Percentiles rank a stretch among this genome's conserved stretches.
Evolutionary conservation across 2,329 filamentous ascomycete species (phyloP).

Genomic region (Fusarium sp.): DNA sequence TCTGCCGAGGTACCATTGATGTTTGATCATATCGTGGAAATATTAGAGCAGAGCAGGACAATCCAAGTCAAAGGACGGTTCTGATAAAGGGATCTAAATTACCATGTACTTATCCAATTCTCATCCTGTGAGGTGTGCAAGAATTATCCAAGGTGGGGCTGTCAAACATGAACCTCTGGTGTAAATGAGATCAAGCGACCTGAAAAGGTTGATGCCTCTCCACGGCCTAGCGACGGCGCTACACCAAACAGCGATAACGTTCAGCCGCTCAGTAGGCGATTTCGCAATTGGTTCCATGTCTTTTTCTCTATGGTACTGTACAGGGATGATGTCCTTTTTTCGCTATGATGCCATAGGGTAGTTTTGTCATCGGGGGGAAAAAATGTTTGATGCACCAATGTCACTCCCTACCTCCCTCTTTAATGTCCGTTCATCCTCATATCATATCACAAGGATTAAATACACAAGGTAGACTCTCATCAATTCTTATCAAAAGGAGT

Average conservation of each 20-base stretch:
- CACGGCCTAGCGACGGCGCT: background rate
- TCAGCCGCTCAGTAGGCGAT: background rate
- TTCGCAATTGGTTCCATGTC: background rate
- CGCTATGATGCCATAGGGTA: background rate
- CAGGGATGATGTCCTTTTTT: background rate
- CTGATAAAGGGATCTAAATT: background rate
- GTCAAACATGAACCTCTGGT: background rate
- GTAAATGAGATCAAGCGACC: background rate
- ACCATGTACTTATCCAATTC: background rate
- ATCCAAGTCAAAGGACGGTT: background rate
- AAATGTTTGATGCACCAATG: background rate
- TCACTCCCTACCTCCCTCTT: background rate
- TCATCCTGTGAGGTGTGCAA: background rate
- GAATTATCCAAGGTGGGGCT: background rate
- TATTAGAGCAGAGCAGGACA: background rate
- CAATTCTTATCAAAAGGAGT: background rate
- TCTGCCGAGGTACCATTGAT: background rate
- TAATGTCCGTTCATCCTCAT: background rate
- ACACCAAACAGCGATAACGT: background rate
- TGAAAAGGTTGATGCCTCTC: background rate
- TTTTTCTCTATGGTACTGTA: background rate
- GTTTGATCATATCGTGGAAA: background rate
- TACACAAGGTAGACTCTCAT: background rate
- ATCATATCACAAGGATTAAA: background rate
- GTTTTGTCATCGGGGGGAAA: background rate